Evolutionary conservation across 805 yeast genomes (phyloP), one percentile per base, ranked within the genome.

Genomic region (Maudiozyma barnettii): DNA sequence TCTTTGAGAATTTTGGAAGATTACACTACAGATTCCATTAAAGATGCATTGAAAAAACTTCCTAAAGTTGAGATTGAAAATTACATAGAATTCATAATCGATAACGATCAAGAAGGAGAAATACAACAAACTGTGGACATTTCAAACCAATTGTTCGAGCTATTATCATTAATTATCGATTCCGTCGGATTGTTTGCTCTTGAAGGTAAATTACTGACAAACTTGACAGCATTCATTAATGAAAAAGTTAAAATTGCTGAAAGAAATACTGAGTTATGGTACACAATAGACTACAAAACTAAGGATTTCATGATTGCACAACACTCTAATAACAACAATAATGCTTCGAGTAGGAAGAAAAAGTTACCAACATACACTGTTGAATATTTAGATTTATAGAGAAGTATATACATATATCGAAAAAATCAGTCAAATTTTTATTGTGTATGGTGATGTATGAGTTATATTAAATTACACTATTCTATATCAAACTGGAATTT

Each of bases 1-100:
- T 76, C 88, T 13, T 66, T 74, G 26, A 76, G 96, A 54, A 66
- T 89, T 41, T 66, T 77, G 39, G 81, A 75, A 49, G 93, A 85
- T 51, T 83, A 73, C 55, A 76, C 86, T 19, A 66, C 71, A 33
- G 78, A 74, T 29, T 77, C 74, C 35, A 80, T 84, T 51, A 81
- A 83, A 35, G 61, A 64, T 44, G 73, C 70, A 40, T 52, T 66
- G 29, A 67, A 69, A 49, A 52, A 58, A 8, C 49, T 63, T 45
- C 61, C 57, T 41, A 65, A 59, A 42, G 49, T 65, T 30, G 64
- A 63, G 43, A 54, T 64, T 26, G 58, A 61, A 31, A 64, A 59
- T 45, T 64, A 64, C 36, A 59, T 65, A 18, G 61, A 60, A n/a
- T 63, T 64, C 49, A 51, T 64, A n/a, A 56, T 63, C 31, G 54